Base-by-base conservation (phyloP, 2,329 filamentous ascomycete genomes). In the Colletotrichum orchidophilum region DNA sequence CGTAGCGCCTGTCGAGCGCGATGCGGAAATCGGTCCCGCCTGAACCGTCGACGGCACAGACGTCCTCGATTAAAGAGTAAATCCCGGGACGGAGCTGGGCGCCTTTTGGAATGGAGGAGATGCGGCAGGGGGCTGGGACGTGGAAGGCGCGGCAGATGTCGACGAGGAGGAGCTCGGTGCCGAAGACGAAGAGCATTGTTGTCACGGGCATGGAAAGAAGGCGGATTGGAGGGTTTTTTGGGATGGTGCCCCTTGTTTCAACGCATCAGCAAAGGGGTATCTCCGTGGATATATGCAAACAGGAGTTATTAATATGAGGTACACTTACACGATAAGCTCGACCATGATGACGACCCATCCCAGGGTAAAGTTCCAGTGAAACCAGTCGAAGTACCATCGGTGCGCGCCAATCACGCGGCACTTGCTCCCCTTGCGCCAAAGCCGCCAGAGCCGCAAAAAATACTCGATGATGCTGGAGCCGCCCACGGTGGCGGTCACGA, bases 301-400 rank as follows among this genome's bases (percentile, higher is more conserved):
- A n/a, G n/a, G n/a, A n/a, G n/a, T n/a, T n/a, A n/a, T n/a, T n/a
- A n/a, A n/a, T 27, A 29, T 13, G 0, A 29, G 33, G 11, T 26
- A 29, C 2, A 73, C 77, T 75, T 75, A 78, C 76, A 87, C 83
- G 73, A 89, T 87, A 26, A 88, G 81, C 74, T 88, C 86, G 59
- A 88, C 81, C 85, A 88, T 88, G 75, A 89, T 82, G 67, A 87
- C 84, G 58, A 88, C 81, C 86, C 87, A 88, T 13, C 83, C 86
- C 3, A 87, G 75, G 3, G 84, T 84, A 55, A 88, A 83, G 73
- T 87, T 88, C 87, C 87, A 88, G 68, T 89, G 87, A 76, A 89
- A 88, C 81, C 83, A 88, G 70, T 89, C 87, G 18, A 89, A 80
- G 77, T 86, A 80, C 73, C 71, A 70, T 35, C 73, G 60, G 21